Evolutionary conservation across 176 grass and related monocot species (phyloP).

Genomic region (Oryza brachyantha): DNA sequence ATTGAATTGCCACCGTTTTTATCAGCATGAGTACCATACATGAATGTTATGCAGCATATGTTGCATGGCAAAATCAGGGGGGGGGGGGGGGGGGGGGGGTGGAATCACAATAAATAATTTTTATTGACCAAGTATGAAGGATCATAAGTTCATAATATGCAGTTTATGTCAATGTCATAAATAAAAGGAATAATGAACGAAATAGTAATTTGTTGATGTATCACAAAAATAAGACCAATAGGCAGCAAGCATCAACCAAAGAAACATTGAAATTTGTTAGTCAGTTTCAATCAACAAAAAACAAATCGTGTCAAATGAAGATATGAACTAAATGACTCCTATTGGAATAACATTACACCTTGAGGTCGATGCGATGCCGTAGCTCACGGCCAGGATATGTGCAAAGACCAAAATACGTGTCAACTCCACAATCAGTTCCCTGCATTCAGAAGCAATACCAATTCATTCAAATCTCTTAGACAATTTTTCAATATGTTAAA

Average conservation of each 20-base stretch:
- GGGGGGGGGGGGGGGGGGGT: too few relatives aligned
- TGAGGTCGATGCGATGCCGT: constrained; percentile 78
- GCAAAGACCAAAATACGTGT: constrained; percentile 98
- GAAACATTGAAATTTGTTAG: not conserved
- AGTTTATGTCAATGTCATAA: not conserved
- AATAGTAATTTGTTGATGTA: not conserved
- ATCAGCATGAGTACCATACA: not conserved
- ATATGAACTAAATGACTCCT: not conserved
- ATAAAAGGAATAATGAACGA: not conserved
- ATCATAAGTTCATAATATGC: not conserved
- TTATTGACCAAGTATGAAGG: not conserved
- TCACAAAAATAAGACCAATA: not conserved
- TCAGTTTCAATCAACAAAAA: not conserved
- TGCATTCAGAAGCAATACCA: constrained; percentile 32
- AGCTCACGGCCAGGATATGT: constrained; percentile 81
- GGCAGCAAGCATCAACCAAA: not conserved
- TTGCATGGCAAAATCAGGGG: not conserved
- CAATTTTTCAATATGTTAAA: not conserved
- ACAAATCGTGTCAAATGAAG: not conserved
- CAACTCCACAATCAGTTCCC: constrained; percentile 84
- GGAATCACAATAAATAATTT: too few relatives aligned
- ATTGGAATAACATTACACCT: constrained; percentile 48
- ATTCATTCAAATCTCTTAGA: not conserved
- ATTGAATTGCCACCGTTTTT: not conserved
- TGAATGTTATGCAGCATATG: not conserved